Conservation (phyloP, 495 filamentous ascomycete species). For the Chlorociboria aeruginascens region DNA sequence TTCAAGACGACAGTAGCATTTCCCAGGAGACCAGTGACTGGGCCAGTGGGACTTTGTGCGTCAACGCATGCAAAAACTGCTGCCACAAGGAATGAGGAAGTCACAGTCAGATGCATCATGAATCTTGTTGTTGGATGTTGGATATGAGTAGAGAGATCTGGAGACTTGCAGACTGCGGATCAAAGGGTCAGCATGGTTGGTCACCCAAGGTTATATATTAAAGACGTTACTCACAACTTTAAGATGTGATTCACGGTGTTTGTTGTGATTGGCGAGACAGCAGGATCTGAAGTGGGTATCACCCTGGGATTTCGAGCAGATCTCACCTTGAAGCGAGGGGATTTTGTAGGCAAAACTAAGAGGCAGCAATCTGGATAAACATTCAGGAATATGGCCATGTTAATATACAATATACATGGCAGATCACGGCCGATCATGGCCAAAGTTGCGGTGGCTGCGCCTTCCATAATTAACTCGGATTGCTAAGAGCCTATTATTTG, state of each 20-base stretch:
- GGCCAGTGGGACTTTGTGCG: conserved; percentile 26
- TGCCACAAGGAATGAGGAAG: conserved; percentile 28
- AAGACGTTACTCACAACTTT: not conserved
- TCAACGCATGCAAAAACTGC: conserved; percentile 25
- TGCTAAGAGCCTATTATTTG: too few relatives aligned
- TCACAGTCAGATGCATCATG: conserved; percentile 29
- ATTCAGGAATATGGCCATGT: too few relatives aligned
- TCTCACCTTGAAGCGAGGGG: too few relatives aligned
- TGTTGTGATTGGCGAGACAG: not conserved
- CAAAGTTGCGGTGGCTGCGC: too few relatives aligned
- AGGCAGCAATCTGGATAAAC: too few relatives aligned
- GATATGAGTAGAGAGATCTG: not conserved
- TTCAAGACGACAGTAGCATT: conserved; percentile 44
- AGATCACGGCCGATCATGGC: too few relatives aligned
- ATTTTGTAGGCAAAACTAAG: too few relatives aligned
- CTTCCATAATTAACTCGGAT: too few relatives aligned
- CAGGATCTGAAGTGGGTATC: not conserved
- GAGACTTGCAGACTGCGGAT: not conserved
- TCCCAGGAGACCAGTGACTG: conserved; percentile 30
- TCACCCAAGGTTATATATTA: not conserved
- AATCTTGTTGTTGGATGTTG: not conserved
- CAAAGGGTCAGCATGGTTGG: not conserved
- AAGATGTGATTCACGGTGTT: too few relatives aligned
- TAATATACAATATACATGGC: too few relatives aligned
- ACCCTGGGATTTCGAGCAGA: too few relatives aligned